These are phyloP conservation scores for Hyphopichia khmerensis DNA, from an alignment of 1,139 yeast genomes.

Conservation along the genomic window DNA sequence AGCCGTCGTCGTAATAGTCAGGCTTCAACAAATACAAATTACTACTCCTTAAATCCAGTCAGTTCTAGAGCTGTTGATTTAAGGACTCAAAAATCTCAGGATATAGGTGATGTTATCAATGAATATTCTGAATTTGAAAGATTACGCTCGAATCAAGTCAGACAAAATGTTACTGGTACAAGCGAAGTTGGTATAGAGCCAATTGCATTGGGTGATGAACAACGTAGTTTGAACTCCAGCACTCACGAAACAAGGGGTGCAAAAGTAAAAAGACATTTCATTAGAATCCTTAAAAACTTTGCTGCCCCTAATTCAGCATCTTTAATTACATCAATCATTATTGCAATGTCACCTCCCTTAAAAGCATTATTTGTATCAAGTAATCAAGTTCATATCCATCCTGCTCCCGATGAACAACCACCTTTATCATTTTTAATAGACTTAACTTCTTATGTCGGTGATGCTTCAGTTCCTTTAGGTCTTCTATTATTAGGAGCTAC, in stretches of 20 bases:
- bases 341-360: constrained; percentile 85
- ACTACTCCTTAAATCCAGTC: constrained; percentile 8
- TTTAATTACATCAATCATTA: constrained; percentile 56
- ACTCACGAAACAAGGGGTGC: background rate
- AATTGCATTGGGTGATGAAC: background rate
- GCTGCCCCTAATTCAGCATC: constrained; percentile 69
- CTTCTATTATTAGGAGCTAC: constrained; percentile 82
- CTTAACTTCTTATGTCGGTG: constrained; percentile 73
- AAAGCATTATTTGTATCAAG: constrained; percentile 68
- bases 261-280: background rate
- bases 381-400: constrained; percentile 30
- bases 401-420: constrained; percentile 84
- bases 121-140: constrained; percentile 56
- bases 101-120: constrained; percentile 54
- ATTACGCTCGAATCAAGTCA: constrained; percentile 19
- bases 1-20: constrained; percentile 1
- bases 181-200: constrained; percentile 10
- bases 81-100: constrained; percentile 50
- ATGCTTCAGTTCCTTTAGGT: constrained; percentile 88
- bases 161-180: constrained; percentile 4
- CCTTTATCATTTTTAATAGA: constrained; percentile 85
- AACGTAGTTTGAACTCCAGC: background rate
- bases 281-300: constrained; percentile 48
- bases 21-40: constrained; percentile 10
- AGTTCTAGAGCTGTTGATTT: constrained; percentile 32